These are phyloP conservation scores for Cytospora paraplurivora DNA, from an alignment of 2,329 filamentous ascomycete genomes.

Conservation along the genomic window DNA sequence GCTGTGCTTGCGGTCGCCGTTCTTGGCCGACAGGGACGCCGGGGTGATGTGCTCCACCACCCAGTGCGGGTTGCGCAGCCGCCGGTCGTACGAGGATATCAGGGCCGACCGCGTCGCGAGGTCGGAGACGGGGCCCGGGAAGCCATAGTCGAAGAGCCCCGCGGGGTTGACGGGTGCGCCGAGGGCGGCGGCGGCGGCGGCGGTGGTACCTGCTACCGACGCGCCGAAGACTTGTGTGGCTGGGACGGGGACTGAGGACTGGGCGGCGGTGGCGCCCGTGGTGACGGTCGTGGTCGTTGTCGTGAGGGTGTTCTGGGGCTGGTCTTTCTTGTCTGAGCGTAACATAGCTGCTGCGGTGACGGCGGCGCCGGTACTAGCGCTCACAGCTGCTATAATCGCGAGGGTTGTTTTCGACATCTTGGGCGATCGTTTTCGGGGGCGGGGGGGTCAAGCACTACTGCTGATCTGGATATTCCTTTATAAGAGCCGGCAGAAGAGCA, in stretches of 20 bases:
- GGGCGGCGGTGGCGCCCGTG: slow-evolving; percentile 35
- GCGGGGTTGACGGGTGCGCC: slow-evolving; percentile 67
- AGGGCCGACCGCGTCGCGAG: slow-evolving; percentile 75
- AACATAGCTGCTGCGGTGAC: slow-evolving; percentile 68
- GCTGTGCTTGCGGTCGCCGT: slow-evolving; percentile 83
- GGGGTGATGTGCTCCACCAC: slow-evolving; percentile 96
- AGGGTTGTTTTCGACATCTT: slow-evolving; percentile 79
- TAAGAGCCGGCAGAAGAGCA: slow-evolving; percentile 11
- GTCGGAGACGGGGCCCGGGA: slow-evolving; percentile 88
- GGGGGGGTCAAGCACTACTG: not conserved
- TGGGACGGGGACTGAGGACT: slow-evolving; percentile 49
- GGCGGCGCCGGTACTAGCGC: slow-evolving; percentile 75
- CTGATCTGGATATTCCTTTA: slow-evolving; percentile 18
- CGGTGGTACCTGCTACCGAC: slow-evolving; percentile 30
- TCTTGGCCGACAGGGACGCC: slow-evolving; percentile 71
- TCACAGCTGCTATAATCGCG: slow-evolving; percentile 73
- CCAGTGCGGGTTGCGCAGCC: slow-evolving; percentile 90
- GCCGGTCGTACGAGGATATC: slow-evolving; percentile 86
- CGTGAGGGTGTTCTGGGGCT: slow-evolving; percentile 38
- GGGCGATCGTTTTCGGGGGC: slow-evolving; percentile 26
- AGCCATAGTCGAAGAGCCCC: slow-evolving; percentile 82
- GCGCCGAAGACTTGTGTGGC: slow-evolving; percentile 58
- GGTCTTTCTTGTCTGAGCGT: slow-evolving; percentile 47
- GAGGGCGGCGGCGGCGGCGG: slow-evolving; percentile 32
- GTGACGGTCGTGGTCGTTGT: slow-evolving; percentile 40